Evolutionary conservation across 1,139 yeast genomes (phyloP).

Genomic region (Meyerozyma guilliermondii): DNA sequence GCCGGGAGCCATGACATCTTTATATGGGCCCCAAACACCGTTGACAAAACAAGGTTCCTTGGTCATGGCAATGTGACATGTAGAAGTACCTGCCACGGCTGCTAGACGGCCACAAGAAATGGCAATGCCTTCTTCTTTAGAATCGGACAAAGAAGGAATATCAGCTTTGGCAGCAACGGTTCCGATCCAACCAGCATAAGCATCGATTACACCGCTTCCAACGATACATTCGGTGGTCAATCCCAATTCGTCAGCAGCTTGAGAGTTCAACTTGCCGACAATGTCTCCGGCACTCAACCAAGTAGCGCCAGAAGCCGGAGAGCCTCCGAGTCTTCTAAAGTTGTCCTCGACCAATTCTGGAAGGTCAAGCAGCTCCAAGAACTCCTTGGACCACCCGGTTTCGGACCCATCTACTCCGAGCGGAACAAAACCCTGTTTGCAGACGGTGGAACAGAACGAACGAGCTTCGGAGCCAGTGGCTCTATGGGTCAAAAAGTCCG

Average conservation of each 20-base stretch:
- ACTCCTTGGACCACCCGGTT: constrained; percentile 87
- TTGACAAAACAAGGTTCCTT: constrained; percentile 82
- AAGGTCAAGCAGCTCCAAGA: constrained; percentile 61
- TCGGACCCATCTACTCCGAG: constrained; percentile 80
- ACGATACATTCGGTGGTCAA: constrained; percentile 75
- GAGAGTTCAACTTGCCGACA: constrained; percentile 63
- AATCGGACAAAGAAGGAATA: constrained; percentile 38
- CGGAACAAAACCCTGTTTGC: constrained; percentile 95
- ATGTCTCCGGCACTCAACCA: constrained; percentile 85
- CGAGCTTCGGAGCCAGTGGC: constrained; percentile 87
- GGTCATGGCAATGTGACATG: constrained; percentile 91
- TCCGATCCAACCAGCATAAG: constrained; percentile 98
- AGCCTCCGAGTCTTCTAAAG: constrained; percentile 79
- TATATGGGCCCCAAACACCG: constrained; percentile 99
- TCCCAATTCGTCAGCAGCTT: constrained; percentile 82
- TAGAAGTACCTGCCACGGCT: constrained; percentile 97
- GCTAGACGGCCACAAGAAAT: constrained; percentile 82
- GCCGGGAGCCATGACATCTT: constrained; percentile 83
- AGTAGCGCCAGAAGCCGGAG: constrained; percentile 64
- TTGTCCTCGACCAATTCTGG: constrained; percentile 74
- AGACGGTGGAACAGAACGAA: constrained; percentile 84
- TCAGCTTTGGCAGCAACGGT: constrained; percentile 88
- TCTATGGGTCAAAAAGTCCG: constrained; percentile 84
- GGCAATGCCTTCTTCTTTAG: constrained; percentile 38
- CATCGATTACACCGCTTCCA: constrained; percentile 95